Base-by-base conservation (phyloP, 148 eudicot genomes). In the Mesembryanthemum crystallinum region DNA sequence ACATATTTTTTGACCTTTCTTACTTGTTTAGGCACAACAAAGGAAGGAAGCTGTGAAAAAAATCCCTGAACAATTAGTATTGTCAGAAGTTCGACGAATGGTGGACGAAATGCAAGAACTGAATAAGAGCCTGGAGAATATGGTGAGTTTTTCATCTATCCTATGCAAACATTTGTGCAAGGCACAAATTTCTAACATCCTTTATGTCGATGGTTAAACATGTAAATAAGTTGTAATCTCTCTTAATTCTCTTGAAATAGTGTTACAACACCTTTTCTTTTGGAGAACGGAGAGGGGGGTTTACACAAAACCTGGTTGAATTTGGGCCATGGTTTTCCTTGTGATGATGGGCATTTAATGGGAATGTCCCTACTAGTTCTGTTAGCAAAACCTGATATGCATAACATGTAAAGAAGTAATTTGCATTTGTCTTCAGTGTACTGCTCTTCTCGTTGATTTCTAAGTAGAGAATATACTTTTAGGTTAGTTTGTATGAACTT, bases 81-180 rank as follows among this genome's bases (percentile, higher is more conserved):
- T 95, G 73, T 84, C 96, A 51, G 99, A 95, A 87, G 96, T 95
- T 73, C 91, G 97, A n/a, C 83, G 74, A 43, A 92, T 95, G 97
- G 99, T 95, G 64, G 88, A 89, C 60, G 97, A 92, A 57, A 95
- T 95, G 99, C 89, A 95, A 82, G 81, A 90, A 59, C 74, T 95
- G 73, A 95, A 95, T 79, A 92, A 87, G 82, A 80, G 82, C 75
- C 81, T 95, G 63, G 96, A 92, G 64, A 89, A 88, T 33, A 90
- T 94, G 20, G 99, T 95, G 75, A 87, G 96, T 77, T 82, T 60
- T 27, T 54, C 10, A 30, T 24, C 47, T 32, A 15, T n/a, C 30
- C 9, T 28, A 0, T 23, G 32, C 3, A 42, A 37, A 35, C 28
- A 65, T 9, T 37, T 65, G 28, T 65, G 21, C 11, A 13, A 18